A percentile compares a stretch with the other conserved stretches of the same genome.
Conservation (phyloP, 1,139 yeast species). For the Groenewaldozyma sp. region DNA sequence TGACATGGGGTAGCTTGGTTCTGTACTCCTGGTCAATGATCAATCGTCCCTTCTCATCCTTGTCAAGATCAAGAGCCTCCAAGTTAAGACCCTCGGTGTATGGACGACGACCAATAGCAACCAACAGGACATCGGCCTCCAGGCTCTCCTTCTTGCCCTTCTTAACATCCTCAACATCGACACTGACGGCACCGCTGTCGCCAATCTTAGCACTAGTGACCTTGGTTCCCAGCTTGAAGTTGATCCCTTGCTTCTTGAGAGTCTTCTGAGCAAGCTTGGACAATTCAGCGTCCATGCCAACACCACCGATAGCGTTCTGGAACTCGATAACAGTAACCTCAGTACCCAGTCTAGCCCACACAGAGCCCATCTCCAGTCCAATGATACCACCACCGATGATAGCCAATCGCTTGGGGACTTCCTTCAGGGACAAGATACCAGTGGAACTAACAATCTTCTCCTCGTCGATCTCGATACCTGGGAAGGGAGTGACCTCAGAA, state of each 20-base stretch:
- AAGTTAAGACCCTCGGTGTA: constrained; percentile 83
- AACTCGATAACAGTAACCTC: constrained; percentile 93
- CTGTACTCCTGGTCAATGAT: constrained; percentile 91
- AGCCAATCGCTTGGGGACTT: constrained; percentile 84
- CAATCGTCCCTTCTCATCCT: constrained; percentile 84
- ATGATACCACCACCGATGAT: constrained; percentile 99
- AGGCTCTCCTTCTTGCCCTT: constrained; percentile 69
- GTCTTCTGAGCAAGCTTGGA: constrained; percentile 84
- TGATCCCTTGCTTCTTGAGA: constrained; percentile 88
- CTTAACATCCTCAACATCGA: constrained; percentile 86
- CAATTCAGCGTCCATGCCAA: constrained; percentile 96
- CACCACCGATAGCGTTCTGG: constrained; percentile 80
- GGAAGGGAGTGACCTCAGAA: constrained; percentile 97
- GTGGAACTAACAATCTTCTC: constrained; percentile 96
- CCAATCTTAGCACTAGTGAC: constrained; percentile 79
- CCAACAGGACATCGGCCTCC: constrained; percentile 82
- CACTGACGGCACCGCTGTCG: constrained; percentile 77
- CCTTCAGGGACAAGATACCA: constrained; percentile 77
- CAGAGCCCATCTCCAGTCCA: constrained; percentile 99
- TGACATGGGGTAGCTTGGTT: constrained; percentile 86
- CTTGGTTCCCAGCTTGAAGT: constrained; percentile 88
- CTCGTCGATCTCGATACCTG: constrained; percentile 94
- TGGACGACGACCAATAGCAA: constrained; percentile 99
- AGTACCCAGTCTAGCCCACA: constrained; percentile 89
- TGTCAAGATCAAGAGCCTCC: constrained; percentile 82